Evolutionary conservation across 2,329 filamentous ascomycete species (phyloP), one percentile per base, ranked within the genome.

Genomic region (Beauveria pseudobassiana): DNA sequence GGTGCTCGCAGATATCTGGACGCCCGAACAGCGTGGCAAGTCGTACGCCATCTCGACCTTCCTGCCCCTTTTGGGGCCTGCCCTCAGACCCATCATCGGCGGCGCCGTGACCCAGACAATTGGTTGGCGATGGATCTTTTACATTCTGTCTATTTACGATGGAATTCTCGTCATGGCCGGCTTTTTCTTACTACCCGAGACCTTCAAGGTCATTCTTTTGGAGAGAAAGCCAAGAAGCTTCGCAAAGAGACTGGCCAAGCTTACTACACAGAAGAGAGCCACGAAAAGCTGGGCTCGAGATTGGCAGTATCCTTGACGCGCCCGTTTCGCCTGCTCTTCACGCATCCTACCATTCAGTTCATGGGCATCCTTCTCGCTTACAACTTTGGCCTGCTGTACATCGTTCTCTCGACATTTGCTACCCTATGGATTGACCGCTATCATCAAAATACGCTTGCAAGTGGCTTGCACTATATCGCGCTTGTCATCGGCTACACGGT

Each of bases 51-150:
- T 76, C 40, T 71, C 72, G 18, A 65, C 56, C 1, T 59, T 69
- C 6, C 14, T 69, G 5, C 68, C 68, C 5, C 66, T 65, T 40
- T 78, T 90, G 0, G 87, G 87, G 0, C 87, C 87, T 0, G 86
- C 87, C 0, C 74, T 89, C 1, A 87, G 88, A 0, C 87, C 87
- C 1, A 85, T 90, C 8, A 79, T 85, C 0, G 87, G 87, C 22
- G 87, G 86, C 0, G 84, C 86, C 67, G 85, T 89, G 24, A 77
- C 85, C 0, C 74, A 89, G 66, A 76, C 81, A 64, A 81, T 83
- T 3, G 80, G 79, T 5, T 90, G 87, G 88, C 80, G 83, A 34
- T 91, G 87, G 87, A 81, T 85, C 1, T 91, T 90, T 74, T 89
- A 82, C 74, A 77, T 85, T 0, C 84, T 85, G 2, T 82, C 82